Conservation (phyloP, 805 yeast genomes). For the Wickerhamiella kurtzmanii region DNA sequence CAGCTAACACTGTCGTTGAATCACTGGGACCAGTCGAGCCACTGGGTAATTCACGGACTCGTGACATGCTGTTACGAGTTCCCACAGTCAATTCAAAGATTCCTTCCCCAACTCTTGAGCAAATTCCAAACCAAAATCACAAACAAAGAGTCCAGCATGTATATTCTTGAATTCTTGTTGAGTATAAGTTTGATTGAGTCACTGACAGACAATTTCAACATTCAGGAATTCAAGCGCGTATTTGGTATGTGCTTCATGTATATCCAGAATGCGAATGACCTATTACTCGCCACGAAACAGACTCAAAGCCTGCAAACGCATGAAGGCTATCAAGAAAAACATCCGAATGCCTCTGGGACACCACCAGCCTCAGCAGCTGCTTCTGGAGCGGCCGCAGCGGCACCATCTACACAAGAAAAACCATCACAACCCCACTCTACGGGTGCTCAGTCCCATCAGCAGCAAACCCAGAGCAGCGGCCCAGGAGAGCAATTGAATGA, state of each 20-base stretch:
- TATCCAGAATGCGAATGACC: slow-evolving; percentile 56
- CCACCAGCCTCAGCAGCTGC: neutral
- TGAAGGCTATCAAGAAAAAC: neutral
- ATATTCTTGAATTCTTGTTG: slow-evolving; percentile 60
- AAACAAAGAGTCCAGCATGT: slow-evolving; percentile 52
- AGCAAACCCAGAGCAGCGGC: too few species aligned
- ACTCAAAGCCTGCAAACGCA: slow-evolving; percentile 4
- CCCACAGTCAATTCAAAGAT: slow-evolving; percentile 59
- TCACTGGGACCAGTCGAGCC: slow-evolving; percentile 50
- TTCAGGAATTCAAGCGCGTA: slow-evolving; percentile 64
- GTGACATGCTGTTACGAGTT: slow-evolving; percentile 70
- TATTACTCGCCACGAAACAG: slow-evolving; percentile 4
- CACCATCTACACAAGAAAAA: too few species aligned
- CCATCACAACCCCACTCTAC: too few species aligned
- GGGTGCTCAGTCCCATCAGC: too few species aligned
- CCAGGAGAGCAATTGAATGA: slow-evolving; percentile 3
- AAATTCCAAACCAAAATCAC: slow-evolving; percentile 64
- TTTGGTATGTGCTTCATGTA: slow-evolving; percentile 75
- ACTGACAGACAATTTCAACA: slow-evolving; percentile 55
- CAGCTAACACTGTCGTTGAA: slow-evolving; percentile 48
- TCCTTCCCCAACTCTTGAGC: slow-evolving; percentile 52
- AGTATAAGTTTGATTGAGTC: slow-evolving; percentile 54
- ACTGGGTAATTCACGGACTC: slow-evolving; percentile 64
- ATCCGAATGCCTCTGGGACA: neutral
- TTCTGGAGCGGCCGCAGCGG: neutral